A percentile compares a stretch with the other conserved stretches of the same genome.
phyloP scores from a whole-genome alignment of 768 basidiomycete species.

The Podaxis rugospora region DNA sequence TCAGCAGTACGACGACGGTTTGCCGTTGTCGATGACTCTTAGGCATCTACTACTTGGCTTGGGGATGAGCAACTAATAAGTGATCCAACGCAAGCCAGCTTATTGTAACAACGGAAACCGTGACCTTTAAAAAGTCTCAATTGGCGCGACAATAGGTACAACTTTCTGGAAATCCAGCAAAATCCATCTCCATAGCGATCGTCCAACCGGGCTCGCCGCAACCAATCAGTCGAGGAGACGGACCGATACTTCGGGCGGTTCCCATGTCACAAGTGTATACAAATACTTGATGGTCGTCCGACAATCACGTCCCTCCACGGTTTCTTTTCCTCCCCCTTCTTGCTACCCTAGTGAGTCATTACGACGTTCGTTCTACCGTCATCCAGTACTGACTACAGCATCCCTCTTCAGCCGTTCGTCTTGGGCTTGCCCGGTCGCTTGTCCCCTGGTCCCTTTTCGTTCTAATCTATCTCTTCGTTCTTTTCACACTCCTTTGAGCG shows the following conservation, averaged over 20 bases:
- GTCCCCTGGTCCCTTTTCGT: conserved; percentile 33
- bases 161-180: neutral
- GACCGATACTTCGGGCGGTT: conserved; percentile 22
- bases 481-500: conserved; percentile 36
- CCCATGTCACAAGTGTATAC: conserved; percentile 23
- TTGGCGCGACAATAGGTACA: neutral
- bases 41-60: neutral
- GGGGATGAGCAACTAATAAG: too few species aligned
- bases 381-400: conserved; percentile 8
- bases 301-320: conserved; percentile 18
- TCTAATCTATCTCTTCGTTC: conserved; percentile 24
- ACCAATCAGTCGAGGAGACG: conserved; percentile 6
- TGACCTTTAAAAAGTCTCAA: neutral
- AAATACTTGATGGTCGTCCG: conserved; percentile 31
- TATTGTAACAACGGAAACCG: neutral
- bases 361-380: neutral
- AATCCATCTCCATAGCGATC: conserved; percentile 7
- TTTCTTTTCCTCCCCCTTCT: conserved; percentile 26
- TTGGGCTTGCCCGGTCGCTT: conserved; percentile 72
- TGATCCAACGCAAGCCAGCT: neutral
- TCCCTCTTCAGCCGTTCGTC: conserved; percentile 26
- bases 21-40: neutral
- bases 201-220: conserved; percentile 6
- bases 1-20: neutral
- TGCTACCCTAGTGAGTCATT: conserved; percentile 34